These are phyloP conservation scores for Colletotrichum sp. DNA, from an alignment of 2,329 filamentous ascomycete genomes.

Conservation along the genomic window DNA sequence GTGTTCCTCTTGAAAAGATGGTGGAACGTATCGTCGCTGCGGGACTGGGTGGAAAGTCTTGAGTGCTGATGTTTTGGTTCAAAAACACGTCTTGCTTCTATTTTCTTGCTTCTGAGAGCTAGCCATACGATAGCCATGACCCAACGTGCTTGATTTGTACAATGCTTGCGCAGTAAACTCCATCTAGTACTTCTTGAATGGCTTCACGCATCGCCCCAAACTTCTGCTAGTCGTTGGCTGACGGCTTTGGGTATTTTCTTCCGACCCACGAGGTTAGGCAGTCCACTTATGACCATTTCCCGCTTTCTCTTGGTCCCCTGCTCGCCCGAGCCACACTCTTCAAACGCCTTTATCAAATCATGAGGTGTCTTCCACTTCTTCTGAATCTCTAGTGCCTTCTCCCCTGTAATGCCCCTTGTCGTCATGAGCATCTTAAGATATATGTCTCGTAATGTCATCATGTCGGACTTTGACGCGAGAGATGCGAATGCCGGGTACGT, in stretches of 20 bases:
- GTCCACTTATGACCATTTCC: conserved; percentile 62
- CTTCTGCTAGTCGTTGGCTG: conserved; percentile 73
- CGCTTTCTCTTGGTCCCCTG: conserved; percentile 60
- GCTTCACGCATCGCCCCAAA: conserved; percentile 65
- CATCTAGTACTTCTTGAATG: neutral
- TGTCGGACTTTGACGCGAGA: conserved; percentile 76
- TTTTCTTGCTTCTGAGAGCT: neutral
- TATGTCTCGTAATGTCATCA: conserved; percentile 74
- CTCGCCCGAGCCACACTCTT: conserved; percentile 54
- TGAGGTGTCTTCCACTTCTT: conserved; percentile 77
- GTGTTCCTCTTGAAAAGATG: conserved; percentile 71
- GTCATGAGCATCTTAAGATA: conserved; percentile 90
- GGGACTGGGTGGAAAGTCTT: conserved; percentile 47
- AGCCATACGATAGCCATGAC: neutral
- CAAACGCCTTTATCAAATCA: conserved; percentile 73
- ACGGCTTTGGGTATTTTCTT: conserved; percentile 71
- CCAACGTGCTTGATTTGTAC: neutral
- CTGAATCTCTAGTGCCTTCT: conserved; percentile 82
- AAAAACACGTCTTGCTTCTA: neutral
- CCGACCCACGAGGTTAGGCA: conserved; percentile 65
- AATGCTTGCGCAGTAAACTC: neutral
- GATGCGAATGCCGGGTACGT: conserved; percentile 75
- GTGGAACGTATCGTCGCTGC: conserved; percentile 78
- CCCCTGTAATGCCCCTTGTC: conserved; percentile 74
- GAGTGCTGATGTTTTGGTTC: neutral